phyloP scores from a whole-genome alignment of 768 basidiomycete species.

The Auricularia auricula-judae region DNA sequence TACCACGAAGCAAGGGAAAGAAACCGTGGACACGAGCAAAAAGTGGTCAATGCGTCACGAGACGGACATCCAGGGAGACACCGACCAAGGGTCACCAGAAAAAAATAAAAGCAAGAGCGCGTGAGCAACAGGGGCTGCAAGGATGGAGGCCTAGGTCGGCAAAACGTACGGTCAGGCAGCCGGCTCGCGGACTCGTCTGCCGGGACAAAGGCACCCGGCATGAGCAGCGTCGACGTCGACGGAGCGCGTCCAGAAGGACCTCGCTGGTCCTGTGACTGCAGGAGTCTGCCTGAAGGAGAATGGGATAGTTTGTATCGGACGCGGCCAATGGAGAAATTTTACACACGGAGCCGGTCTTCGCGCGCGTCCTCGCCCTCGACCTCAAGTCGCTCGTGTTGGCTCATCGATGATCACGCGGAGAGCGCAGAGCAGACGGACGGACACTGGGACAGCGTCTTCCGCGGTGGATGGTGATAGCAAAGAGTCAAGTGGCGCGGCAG shows the following conservation, averaged over 20 bases:
- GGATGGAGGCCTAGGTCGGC: neutral
- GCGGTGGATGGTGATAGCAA: too few species aligned
- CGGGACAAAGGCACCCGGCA: neutral
- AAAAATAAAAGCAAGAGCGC: neutral
- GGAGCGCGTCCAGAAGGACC: neutral
- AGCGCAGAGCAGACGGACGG: too few species aligned
- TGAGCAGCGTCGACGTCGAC: neutral
- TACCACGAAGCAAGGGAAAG: too few species aligned
- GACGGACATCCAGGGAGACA: neutral
- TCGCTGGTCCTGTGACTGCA: neutral
- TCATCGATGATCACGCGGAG: too few species aligned
- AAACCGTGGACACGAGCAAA: too few species aligned
- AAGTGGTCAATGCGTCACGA: neutral
- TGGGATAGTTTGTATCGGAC: neutral
- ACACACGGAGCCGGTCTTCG: conserved; percentile 3
- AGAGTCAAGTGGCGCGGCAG: too few species aligned
- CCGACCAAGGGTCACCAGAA: neutral
- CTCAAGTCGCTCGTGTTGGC: conserved; percentile 1
- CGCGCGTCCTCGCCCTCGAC: conserved; percentile 6
- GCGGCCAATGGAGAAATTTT: neutral
- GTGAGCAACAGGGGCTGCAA: neutral
- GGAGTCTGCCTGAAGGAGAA: neutral
- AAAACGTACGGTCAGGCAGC: neutral
- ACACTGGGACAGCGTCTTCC: too few species aligned
- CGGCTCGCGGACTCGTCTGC: neutral